Percentiles rank a stretch among this genome's conserved stretches.
Conservation (phyloP, 495 filamentous ascomycete genomes). For the Aspergillus saccharolyticus region DNA sequence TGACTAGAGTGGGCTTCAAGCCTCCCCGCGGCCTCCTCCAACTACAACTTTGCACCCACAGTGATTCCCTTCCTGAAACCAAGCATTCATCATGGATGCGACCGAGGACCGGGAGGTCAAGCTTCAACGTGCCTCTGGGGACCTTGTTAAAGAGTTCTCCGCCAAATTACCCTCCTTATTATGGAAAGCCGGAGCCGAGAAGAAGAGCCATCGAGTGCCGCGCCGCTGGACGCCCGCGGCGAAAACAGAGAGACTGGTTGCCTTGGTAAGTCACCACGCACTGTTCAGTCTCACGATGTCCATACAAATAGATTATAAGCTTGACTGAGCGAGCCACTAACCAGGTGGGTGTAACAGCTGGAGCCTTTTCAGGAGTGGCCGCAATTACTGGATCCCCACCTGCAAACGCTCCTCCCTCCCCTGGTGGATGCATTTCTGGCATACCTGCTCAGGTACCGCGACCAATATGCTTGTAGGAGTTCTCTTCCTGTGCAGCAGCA, state of each 20-base stretch:
- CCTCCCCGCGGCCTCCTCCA: too few species aligned
- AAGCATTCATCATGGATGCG: conserved; percentile 39
- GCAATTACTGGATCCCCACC: conserved; percentile 87
- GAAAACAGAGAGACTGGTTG: conserved; percentile 40
- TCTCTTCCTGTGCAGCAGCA: conserved; percentile 25
- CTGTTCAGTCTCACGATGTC: neutral
- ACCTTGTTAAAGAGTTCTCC: conserved; percentile 62
- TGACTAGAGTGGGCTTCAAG: too few species aligned
- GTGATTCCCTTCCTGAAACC: too few species aligned
- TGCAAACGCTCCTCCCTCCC: conserved; percentile 65
- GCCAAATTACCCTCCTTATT: conserved; percentile 48
- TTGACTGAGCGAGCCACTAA: too few species aligned
- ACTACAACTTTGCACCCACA: too few species aligned
- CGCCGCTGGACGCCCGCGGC: conserved; percentile 37
- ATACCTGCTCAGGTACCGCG: conserved; percentile 47
- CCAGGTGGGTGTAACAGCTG: conserved; percentile 47
- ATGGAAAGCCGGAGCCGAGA: conserved; percentile 29
- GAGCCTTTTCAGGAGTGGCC: conserved; percentile 95
- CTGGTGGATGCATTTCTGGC: conserved; percentile 71
- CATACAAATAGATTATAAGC: too few species aligned
- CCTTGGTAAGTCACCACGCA: conserved; percentile 30
- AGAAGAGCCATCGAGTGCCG: conserved; percentile 28
- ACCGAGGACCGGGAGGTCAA: conserved; percentile 63
- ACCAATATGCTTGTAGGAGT: conserved; percentile 35
- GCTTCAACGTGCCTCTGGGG: conserved; percentile 64